Percentiles rank a stretch among this genome's conserved stretches.
Conservation (phyloP, 2,329 filamentous ascomycete species). For the Xylaria sp. region DNA sequence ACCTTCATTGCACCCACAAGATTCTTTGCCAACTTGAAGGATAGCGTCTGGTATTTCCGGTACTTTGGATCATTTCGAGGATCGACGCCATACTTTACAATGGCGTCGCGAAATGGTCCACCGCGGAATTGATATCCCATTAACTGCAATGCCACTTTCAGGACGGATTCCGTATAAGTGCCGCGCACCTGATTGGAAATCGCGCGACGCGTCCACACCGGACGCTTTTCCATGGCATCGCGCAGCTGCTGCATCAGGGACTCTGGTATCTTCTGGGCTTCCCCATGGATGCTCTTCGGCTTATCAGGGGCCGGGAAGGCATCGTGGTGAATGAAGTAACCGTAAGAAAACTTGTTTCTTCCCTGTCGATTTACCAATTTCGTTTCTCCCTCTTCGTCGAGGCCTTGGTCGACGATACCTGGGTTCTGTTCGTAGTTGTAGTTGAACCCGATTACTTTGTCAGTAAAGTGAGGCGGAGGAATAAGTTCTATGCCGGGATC, state of each 20-base stretch:
- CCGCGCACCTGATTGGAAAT: conserved; percentile 65
- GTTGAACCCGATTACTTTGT: conserved; percentile 67
- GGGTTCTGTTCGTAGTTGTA: conserved; percentile 84
- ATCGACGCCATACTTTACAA: conserved; percentile 81
- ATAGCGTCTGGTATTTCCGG: conserved; percentile 80
- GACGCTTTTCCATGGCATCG: conserved; percentile 63
- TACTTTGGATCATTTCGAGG: conserved; percentile 72
- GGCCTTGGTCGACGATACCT: conserved; percentile 58
- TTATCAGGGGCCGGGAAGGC: conserved; percentile 56
- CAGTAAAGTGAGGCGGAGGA: conserved; percentile 73
- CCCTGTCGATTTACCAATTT: conserved; percentile 53
- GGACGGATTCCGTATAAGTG: conserved; percentile 47
- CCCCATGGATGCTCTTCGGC: conserved; percentile 50
- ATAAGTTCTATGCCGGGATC: conserved; percentile 63
- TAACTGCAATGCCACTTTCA: conserved; percentile 76
- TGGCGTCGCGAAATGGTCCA: conserved; percentile 84
- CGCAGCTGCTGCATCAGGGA: conserved; percentile 60
- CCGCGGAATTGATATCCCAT: conserved; percentile 89
- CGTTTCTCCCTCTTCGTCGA: conserved; percentile 48
- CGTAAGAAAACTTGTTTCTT: conserved; percentile 49
- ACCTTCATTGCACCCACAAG: conserved; percentile 42
- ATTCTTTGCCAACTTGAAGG: conserved; percentile 66
- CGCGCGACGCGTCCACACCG: conserved; percentile 81
- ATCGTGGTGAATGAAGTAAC: conserved; percentile 55
- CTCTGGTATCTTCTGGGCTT: conserved; percentile 56